Base-by-base conservation (phyloP, 192 early-diverging fungal species). In the Linnemannia elongata region DNA sequence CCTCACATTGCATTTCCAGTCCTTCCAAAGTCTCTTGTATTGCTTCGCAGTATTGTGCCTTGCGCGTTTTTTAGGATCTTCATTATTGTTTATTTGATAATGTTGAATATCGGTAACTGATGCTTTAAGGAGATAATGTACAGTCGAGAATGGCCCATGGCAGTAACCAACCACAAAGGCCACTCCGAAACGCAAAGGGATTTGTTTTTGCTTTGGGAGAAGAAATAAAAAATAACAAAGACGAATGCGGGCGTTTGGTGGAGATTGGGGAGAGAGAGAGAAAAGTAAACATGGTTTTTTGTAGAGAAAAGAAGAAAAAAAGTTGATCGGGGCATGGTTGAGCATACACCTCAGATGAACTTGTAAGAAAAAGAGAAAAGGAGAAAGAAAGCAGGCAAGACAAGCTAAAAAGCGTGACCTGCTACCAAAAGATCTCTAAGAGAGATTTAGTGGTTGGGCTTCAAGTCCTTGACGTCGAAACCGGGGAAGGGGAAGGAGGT, bases 401-500 rank as follows among this genome's bases (percentile, higher is more conserved):
- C 38, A 13, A 13, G 13, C 60, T 33, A 33, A 30, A 63, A 15
- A 30, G 12, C 3, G 13, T 4, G 13, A 35, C 60, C 12, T 33
- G 30, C 12, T 30, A 57, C 33, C 74, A 66, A 15, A 24, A 45
- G 13, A 45, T 45, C 44, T 45, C 44, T 35, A 27, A 27, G 22
- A 24, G 20, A 52, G 49, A n/a, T 73, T 87, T 86, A 87, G 76
- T 87, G 85, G 75, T 78, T 81, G 79, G 85, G 79, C 45, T 75
- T 77, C 39, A 81, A 69, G 76, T 73, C 66, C 68, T 75, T 75
- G 60, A 76, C 69, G 30, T 87, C 76, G 36, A 87, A 87, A 39
- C 99, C 99, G 72, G 99, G 99, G 98, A 99, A 99, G 83, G 98
- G 97, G 95, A 99, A 99, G 57, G 91, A 91, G 44, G 93, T 94